Percentiles rank a stretch among this genome's conserved stretches.
phyloP scores from a whole-genome alignment of 2,329 filamentous ascomycete genomes.

The Aspergillus sergii region DNA sequence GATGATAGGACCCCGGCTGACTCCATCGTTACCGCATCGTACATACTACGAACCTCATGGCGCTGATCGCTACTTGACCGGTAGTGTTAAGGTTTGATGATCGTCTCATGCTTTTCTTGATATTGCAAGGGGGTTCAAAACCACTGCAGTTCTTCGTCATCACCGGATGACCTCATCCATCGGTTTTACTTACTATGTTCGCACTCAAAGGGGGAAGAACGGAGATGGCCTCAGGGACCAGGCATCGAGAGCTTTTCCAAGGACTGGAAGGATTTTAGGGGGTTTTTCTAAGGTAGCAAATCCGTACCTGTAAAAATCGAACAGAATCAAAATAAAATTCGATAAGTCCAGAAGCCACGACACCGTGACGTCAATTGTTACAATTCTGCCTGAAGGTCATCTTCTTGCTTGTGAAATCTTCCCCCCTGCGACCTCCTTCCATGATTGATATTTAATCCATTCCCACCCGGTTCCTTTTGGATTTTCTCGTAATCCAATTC shows the following conservation, averaged over 20 bases:
- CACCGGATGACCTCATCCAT: background rate
- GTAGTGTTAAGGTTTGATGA: background rate
- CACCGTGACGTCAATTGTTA: slow-evolving; percentile 13
- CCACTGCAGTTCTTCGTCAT: too few species aligned
- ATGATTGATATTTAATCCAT: background rate
- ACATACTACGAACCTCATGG: background rate
- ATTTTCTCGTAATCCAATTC: background rate
- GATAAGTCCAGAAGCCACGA: slow-evolving; percentile 1
- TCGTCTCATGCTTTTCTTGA: background rate
- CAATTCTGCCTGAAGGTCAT: background rate
- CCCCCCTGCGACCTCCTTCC: background rate
- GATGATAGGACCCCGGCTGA: background rate
- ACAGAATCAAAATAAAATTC: background rate
- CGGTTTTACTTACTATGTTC: background rate
- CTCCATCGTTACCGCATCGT: background rate
- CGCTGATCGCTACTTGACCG: background rate
- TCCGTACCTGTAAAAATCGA: background rate
- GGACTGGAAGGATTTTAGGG: too few species aligned
- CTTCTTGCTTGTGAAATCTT: too few species aligned
- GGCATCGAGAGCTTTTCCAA: background rate
- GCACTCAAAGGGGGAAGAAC: background rate
- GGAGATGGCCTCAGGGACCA: background rate
- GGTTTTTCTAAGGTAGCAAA: background rate
- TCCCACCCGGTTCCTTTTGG: too few species aligned
- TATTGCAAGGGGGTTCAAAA: too few species aligned